Evolutionary conservation across 345 rosid genomes (phyloP), one percentile per base, ranked within the genome.

Genomic region (Heritiera littoralis): DNA sequence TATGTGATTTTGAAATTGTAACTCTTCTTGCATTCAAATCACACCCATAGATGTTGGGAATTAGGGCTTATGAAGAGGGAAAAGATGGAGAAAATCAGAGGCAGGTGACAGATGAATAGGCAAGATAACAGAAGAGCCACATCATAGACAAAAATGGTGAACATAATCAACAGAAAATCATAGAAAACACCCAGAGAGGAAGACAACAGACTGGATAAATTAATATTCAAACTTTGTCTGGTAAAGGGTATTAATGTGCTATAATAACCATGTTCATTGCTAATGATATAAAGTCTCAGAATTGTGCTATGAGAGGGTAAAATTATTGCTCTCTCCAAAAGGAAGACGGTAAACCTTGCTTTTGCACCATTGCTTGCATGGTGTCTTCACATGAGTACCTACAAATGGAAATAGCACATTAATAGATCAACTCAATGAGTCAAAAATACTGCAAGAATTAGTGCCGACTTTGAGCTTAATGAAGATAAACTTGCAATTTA

Each of bases 321-420:
- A 14, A 15, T 30, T 49, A 28, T 32, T 8, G 12, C 5, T 9
- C 32, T 59, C 63, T 28, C 9, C 38, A 61, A 23, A 28, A 7
- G 58, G 60, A 32, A 30, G 28, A 71, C 15, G 60, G 40, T 30
- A 15, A 30, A 71, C 59, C 23, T 68, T 28, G 23, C 75, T 49
- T 32, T 23, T 32, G 7, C 15, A 30, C 43, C 12, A 28, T 45
- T 71, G 43, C 43, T 71, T 49, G 75, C 23, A 20, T 68, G 72
- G 65, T 60, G 13, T 9, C 15, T 3, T 60, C 0, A 20, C 43
- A 15, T 76, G 82, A 70, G 76, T 66, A 10, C 30, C 75, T 71
- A 71, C 45, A 71, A 28, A 35, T 35, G 38, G 38, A 35, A 71
- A 71, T 48, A 13, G 13, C 20, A 7, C 58, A 10, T 49, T 13